phyloP scores from a whole-genome alignment of 2,329 filamentous ascomycete species.

The Phoma herbarum region DNA sequence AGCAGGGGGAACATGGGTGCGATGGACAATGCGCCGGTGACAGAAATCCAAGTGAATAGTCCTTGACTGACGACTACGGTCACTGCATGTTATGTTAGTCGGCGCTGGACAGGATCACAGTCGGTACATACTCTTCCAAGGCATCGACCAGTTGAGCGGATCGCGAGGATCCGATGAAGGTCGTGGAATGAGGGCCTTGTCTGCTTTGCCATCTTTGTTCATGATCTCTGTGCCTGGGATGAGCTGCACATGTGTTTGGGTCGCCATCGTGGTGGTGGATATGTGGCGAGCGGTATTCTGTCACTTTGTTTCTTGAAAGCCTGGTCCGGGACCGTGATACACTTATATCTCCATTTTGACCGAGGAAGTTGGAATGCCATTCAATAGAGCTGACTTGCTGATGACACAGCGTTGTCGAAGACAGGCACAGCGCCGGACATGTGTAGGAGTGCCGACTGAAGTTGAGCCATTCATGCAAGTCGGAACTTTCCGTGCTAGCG shows the following conservation, averaged over 20 bases:
- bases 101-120: neutral
- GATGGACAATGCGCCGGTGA: conserved; percentile 55
- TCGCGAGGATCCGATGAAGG: conserved; percentile 48
- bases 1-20: conserved; percentile 57
- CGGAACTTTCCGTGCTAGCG: neutral
- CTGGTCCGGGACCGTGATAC: too few relatives aligned
- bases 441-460: conserved; percentile 10
- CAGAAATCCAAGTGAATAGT: conserved; percentile 55
- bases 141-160: conserved; percentile 50
- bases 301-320: neutral
- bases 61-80: conserved; percentile 51
- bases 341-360: neutral
- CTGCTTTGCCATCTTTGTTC: conserved; percentile 30
- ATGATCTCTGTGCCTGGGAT: conserved; percentile 46
- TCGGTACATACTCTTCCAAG: conserved; percentile 43
- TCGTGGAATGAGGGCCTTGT: conserved; percentile 39
- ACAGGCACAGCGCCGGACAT: conserved; percentile 1
- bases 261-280: conserved; percentile 24
- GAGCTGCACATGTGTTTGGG: conserved; percentile 26
- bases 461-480: neutral
- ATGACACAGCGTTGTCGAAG: neutral
- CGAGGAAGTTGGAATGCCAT: neutral
- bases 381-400: neutral
- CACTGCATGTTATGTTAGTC: conserved; percentile 28
- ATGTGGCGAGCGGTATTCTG: neutral